Evolutionary conservation across 441 rosid genomes (phyloP).

Genomic region (Viola pubescens): DNA sequence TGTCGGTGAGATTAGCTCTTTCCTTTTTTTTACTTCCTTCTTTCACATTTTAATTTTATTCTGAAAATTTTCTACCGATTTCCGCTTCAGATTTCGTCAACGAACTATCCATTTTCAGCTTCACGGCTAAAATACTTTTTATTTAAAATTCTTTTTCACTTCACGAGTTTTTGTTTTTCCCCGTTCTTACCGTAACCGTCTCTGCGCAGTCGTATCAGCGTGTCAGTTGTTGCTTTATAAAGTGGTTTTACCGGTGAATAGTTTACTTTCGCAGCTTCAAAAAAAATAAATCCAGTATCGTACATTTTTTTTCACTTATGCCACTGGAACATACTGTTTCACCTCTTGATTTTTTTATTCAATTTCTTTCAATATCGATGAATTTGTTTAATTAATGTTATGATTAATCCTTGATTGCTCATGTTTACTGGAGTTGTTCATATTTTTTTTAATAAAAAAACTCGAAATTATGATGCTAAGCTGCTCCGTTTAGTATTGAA

Average conservation of each 20-base stretch:
- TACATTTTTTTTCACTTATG: constrained; percentile 2
- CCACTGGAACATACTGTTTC: neutral
- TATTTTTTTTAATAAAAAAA: too few relatives aligned
- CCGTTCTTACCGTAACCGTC: neutral
- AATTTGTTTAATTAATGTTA: too few relatives aligned
- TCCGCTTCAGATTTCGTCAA: constrained; percentile 8
- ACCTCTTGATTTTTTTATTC: neutral
- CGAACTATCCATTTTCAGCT: neutral
- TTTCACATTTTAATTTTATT: constrained; percentile 2
- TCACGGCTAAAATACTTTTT: constrained; percentile 3
- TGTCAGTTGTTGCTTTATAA: constrained; percentile 1
- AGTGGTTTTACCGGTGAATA: neutral
- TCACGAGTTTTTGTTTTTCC: neutral
- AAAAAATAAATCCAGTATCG: neutral
- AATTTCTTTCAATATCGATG: too few relatives aligned
- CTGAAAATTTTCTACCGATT: neutral
- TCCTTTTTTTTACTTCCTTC: constrained; percentile 10
- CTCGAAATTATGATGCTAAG: too few relatives aligned
- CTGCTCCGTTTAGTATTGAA: too few relatives aligned
- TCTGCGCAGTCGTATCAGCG: neutral
- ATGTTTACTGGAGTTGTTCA: too few relatives aligned
- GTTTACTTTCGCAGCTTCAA: neutral
- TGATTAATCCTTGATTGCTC: too few relatives aligned
- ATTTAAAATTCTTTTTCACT: neutral
- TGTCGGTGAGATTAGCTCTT: constrained; percentile 27